Conservation (phyloP, 75 land plant genomes). For the Pseudotsuga menziesii region DNA sequence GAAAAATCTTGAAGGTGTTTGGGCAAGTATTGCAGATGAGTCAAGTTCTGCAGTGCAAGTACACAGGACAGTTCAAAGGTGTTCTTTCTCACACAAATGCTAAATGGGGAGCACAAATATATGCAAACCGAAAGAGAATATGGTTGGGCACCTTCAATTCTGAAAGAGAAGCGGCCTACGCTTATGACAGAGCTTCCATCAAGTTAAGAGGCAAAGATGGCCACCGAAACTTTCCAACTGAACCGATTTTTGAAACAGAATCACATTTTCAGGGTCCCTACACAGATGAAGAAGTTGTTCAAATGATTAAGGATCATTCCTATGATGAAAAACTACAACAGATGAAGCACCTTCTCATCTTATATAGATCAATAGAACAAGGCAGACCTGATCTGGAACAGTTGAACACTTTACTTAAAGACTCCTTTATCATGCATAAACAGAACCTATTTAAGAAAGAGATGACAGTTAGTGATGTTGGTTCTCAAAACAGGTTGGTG, state of each 20-base stretch:
- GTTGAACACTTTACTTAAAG: too few species aligned
- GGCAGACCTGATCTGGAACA: too few species aligned
- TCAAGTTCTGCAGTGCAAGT: neutral
- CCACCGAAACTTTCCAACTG: constrained; percentile 38
- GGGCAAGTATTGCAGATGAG: too few species aligned
- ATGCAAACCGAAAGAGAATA: constrained; percentile 37
- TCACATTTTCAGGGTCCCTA: constrained; percentile 26
- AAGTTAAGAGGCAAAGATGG: constrained; percentile 33
- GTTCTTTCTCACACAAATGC: constrained; percentile 48
- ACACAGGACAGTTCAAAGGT: constrained; percentile 30
- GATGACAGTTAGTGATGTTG: too few species aligned
- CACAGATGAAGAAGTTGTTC: constrained; percentile 27
- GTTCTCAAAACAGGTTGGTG: too few species aligned
- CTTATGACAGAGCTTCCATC: constrained; percentile 58
- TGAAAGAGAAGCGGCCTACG: constrained; percentile 47
- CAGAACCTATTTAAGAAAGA: too few species aligned
- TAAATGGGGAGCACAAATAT: constrained; percentile 61
- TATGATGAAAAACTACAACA: constrained; percentile 10
- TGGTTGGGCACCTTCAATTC: constrained; percentile 72
- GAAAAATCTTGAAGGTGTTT: too few species aligned
- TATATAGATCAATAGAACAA: too few species aligned
- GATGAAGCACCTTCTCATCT: too few species aligned
- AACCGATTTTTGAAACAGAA: constrained; percentile 13
- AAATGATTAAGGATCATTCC: constrained; percentile 50
- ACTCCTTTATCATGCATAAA: too few species aligned